A percentile compares a stretch with the other conserved stretches of the same genome.
phyloP scores from a whole-genome alignment of 208 protist genomes.

The Crithidia sp. region DNA sequence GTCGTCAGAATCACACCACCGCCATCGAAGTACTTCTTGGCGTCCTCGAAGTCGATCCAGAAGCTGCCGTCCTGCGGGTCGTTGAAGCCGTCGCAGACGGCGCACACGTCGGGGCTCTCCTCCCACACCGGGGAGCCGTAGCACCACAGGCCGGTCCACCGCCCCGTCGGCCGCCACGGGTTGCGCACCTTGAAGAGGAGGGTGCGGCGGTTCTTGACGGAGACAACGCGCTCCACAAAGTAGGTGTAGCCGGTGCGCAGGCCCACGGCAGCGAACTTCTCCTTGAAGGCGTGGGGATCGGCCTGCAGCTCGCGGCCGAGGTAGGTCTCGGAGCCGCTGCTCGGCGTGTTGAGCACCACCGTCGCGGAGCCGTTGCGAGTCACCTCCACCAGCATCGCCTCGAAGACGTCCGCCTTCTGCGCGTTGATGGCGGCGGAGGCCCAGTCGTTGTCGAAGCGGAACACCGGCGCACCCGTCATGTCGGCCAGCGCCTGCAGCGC shows the following conservation, averaged over 20 bases:
- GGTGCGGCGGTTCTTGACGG: constrained; percentile 7
- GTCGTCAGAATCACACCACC: constrained; percentile 49
- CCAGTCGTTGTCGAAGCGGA: constrained; percentile 65
- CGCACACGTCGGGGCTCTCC: constrained; percentile 29
- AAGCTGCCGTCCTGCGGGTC: constrained; percentile 36
- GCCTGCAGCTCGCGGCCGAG: constrained; percentile 17
- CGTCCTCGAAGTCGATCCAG: constrained; percentile 61
- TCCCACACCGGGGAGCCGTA: constrained; percentile 21
- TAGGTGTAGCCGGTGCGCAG: constrained; percentile 51
- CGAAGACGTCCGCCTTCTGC: constrained; percentile 21
- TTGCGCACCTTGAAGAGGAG: constrained; percentile 59
- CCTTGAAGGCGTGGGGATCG: constrained; percentile 24
- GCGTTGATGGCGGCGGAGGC: constrained; percentile 15
- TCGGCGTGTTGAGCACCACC: constrained; percentile 60
- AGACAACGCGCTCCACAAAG: constrained; percentile 36
- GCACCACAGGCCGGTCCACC: constrained; percentile 40
- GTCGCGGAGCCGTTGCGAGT: constrained; percentile 7
- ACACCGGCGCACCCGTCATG: constrained; percentile 53
- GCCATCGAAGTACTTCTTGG: constrained; percentile 69
- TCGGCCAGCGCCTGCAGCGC: constrained; percentile 66
- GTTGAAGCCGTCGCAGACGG: constrained; percentile 7
- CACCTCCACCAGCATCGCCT: constrained; percentile 11
- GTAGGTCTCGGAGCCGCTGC: constrained; percentile 40
- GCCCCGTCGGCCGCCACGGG: constrained; percentile 24
- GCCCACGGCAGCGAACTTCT: constrained; percentile 28